Evolutionary conservation across 1,284 basidiomycete genomes (phyloP).

Genomic region (Leccinum cinnamomeum): DNA sequence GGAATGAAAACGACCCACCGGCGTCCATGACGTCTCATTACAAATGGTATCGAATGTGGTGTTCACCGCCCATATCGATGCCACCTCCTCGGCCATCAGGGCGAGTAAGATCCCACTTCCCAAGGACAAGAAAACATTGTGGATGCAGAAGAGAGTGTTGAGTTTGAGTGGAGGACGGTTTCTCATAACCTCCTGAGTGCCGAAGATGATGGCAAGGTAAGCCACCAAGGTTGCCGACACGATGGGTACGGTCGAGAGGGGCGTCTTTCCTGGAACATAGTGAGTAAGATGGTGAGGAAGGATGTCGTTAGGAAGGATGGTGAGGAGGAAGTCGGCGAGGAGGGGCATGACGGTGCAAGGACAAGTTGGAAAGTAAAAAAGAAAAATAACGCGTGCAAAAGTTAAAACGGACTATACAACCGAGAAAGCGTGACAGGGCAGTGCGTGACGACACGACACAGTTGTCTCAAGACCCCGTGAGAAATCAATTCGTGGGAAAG

Average conservation of each 20-base stretch:
- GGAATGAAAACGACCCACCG: slow-evolving; percentile 50
- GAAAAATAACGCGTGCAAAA: not conserved
- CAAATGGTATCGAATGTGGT: slow-evolving; percentile 83
- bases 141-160: slow-evolving; percentile 86
- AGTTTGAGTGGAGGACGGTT: slow-evolving; percentile 74
- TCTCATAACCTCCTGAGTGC: slow-evolving; percentile 85
- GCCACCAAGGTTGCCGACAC: slow-evolving; percentile 71
- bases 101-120: slow-evolving; percentile 82
- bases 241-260: slow-evolving; percentile 75
- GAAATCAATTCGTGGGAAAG: too few species aligned
- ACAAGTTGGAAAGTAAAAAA: slow-evolving; percentile 21
- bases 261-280: slow-evolving; percentile 75
- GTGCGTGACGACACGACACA: slow-evolving; percentile 5
- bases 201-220: slow-evolving; percentile 91
- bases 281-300: slow-evolving; percentile 64
- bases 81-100: slow-evolving; percentile 89
- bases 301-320: slow-evolving; percentile 49
- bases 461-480: too few species aligned
- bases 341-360: slow-evolving; percentile 53
- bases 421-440: slow-evolving; percentile 20
- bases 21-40: slow-evolving; percentile 77
- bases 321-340: slow-evolving; percentile 70
- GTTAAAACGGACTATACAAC: slow-evolving; percentile 1
- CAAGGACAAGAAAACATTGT: slow-evolving; percentile 86
- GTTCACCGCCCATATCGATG: slow-evolving; percentile 72